Percentiles rank a stretch among this genome's conserved stretches.
Conservation (phyloP, 495 filamentous ascomycete genomes). For the Podospora fimiseda region DNA sequence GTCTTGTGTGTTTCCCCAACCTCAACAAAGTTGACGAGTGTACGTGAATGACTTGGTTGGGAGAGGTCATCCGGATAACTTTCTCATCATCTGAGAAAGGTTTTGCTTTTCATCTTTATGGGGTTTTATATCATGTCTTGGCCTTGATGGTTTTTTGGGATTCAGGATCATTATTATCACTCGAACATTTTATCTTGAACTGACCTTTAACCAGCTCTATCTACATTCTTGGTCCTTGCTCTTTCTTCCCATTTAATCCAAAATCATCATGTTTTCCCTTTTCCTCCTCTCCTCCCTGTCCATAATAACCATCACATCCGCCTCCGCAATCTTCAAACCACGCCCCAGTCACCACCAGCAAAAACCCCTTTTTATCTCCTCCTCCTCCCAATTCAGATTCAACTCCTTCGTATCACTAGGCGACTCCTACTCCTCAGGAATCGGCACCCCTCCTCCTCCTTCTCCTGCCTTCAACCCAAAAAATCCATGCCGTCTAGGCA, state of each 20-base stretch:
- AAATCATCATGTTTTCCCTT: background rate
- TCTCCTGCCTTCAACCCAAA: constrained; percentile 29
- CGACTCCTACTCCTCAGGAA: constrained; percentile 45
- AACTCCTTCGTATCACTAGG: constrained; percentile 36
- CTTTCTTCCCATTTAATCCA: background rate
- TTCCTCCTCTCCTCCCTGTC: background rate
- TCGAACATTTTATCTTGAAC: too few species aligned
- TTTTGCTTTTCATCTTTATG: too few species aligned
- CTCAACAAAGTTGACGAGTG: too few species aligned
- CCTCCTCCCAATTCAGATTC: background rate
- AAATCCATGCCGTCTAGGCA: constrained; percentile 36
- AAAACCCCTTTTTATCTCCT: background rate
- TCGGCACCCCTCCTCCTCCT: constrained; percentile 29
- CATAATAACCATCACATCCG: background rate
- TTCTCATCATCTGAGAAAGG: too few species aligned
- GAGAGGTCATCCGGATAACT: too few species aligned
- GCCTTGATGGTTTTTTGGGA: too few species aligned
- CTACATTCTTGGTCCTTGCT: background rate
- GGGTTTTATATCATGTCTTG: too few species aligned
- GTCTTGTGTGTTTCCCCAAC: background rate
- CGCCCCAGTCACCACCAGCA: background rate
- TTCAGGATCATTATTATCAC: too few species aligned
- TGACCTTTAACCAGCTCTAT: too few species aligned
- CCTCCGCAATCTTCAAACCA: background rate
- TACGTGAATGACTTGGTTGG: too few species aligned